A percentile compares a stretch with the other conserved stretches of the same genome.
Conservation (phyloP, 768 basidiomycete species). For the Rhodosporidiobolus odoratus region DNA sequence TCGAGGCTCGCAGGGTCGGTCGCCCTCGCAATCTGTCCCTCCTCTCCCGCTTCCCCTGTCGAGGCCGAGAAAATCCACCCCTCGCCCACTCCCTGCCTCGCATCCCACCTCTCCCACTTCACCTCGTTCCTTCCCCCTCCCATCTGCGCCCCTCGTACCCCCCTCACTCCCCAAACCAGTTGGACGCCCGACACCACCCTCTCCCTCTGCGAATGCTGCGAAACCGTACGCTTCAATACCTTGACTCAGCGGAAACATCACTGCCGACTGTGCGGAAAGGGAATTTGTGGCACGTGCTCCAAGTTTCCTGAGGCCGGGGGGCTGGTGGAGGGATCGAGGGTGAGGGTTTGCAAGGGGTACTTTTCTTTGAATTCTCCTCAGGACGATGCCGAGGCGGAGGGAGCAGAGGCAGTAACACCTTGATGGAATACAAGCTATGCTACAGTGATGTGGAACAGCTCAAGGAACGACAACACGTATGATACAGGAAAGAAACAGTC, state of each 20-base stretch:
- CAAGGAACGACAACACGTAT: neutral
- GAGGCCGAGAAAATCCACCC: no score
- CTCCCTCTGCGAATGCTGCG: conserved; percentile 1
- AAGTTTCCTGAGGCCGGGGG: neutral
- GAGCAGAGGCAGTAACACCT: neutral
- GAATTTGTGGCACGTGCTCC: neutral
- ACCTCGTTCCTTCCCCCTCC: neutral
- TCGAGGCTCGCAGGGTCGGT: neutral
- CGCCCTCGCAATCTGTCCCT: neutral
- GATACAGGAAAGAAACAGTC: neutral
- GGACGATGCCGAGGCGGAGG: neutral
- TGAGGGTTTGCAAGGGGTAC: neutral
- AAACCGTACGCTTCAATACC: neutral
- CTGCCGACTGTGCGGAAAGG: neutral
- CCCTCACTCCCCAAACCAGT: neutral
- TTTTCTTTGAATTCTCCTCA: no score
- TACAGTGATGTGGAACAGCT: neutral
- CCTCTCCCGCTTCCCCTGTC: neutral
- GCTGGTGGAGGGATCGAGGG: neutral
- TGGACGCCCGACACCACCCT: neutral
- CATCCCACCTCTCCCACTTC: neutral
- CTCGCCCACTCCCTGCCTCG: no score
- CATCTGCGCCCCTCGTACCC: neutral
- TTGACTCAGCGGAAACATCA: neutral
- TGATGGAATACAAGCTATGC: neutral